Base-by-base conservation (phyloP, 495 filamentous ascomycete species). In the Aeminium ludgeri region DNA sequence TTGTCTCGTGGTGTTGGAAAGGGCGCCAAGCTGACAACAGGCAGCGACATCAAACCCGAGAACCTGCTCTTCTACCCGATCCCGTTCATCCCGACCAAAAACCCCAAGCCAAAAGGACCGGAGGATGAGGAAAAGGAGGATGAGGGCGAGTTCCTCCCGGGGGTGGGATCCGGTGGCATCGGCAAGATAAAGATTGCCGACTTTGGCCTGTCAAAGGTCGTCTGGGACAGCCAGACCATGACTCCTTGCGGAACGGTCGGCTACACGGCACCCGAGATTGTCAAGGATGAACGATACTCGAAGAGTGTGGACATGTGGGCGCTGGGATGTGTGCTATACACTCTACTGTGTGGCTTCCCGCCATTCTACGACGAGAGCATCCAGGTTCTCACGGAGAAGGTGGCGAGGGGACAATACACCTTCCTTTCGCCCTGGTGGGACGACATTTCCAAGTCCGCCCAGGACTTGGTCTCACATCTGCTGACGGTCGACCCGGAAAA, bases 271-370 rank as follows among this genome's bases (percentile, higher is more conserved):
- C 89, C 89, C 4, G 89, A 97, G 59, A 97, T 97, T 37, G 89
- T 97, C 39, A 96, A 96, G 61, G 89, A 97, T 61, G 89, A 97
- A 58, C 75, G 87, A 29, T 97, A 97, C 54, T 96, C 89, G 6
- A 97, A 96, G 66, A 86, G 84, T 51, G 89, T 97, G 30, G 89
- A 97, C 49, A 97, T 97, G 89, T 97, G 89, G 89, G 89, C 89
- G 10, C 60, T 97, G 29, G 89, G 89, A 10, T 97, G 89, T 61
- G 89, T 97, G 6, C 72, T 97, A 13, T 97, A 97, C 60, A 97
- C 89, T 0, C 65, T 97, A 3, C 74, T 97, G 18, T 97, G 89
- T 52, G 89, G 89, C 23, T 97, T 97, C 63, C 89, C 89, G 12
- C 89, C 89, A 3, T 97, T 97, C 62, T 97, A 97, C 63, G 89